Evolutionary conservation across 2,329 filamentous ascomycete species (phyloP), one percentile per base, ranked within the genome.

Genomic region (Phialophora macrospora): DNA sequence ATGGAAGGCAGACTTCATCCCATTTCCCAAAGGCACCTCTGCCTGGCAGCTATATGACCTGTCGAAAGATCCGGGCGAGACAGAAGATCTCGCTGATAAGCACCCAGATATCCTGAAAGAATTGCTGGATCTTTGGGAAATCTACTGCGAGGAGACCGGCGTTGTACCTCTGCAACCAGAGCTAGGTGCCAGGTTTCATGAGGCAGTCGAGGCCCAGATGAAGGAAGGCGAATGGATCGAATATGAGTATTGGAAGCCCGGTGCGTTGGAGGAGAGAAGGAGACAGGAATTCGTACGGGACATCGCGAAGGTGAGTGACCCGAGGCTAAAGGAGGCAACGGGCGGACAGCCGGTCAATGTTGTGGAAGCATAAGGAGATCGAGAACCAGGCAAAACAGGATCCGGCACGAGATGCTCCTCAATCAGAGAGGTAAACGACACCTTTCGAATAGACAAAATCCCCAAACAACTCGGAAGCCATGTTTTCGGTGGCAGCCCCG

Each of bases 221-320:
- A 83, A 83, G 0, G 85, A 88, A 74, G 86, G 88, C 72, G 84
- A 82, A 6, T 88, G 85, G 86, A 87, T 88, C 76, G 85, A 88
- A 76, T 87, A 87, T 73, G 85, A 88, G 74, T 88, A 88, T 69
- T 88, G 85, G 85, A 83, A 84, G 66, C 77, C 80, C 3, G 83
- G 83, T 0, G 83, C 82, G 3, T 76, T 82, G 22, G 81, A 84
- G 54, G 77, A 81, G 20, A 14, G 32, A 9, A 63, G 34, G 12
- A 49, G 65, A 26, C 44, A 65, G 17, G 38, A 78, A 71, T 84
- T 83, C 62, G 66, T 69, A 22, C 44, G 69, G 17, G 38, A 71
- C 34, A 70, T 72, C 48, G 62, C 63, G 11, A 70, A 68, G 62
- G 69, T 72, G 34, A 62, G 62, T 58, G 70, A 71, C 59, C 70